Conservation (phyloP, 129 eudicot genomes). For the Tagetes patula region DNA sequence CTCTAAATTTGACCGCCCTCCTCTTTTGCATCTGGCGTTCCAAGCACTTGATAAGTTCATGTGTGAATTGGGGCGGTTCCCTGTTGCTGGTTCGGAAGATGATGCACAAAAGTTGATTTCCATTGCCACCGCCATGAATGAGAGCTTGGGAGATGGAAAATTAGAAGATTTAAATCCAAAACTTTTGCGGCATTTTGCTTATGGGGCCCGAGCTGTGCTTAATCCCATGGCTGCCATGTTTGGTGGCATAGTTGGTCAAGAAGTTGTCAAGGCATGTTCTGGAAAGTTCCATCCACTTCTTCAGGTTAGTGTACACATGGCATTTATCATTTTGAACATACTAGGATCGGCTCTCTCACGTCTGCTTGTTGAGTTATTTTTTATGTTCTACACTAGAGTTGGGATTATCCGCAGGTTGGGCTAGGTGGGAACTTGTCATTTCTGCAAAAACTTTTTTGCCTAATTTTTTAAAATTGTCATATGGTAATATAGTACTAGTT, state of each 20-base stretch:
- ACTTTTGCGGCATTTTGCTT: constrained; percentile 69
- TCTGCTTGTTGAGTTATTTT: not conserved
- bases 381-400: not conserved
- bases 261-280: constrained; percentile 92
- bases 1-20: constrained; percentile 90
- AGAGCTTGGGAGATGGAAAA: constrained; percentile 51
- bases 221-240: constrained; percentile 99
- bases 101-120: constrained; percentile 75
- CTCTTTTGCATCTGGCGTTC: constrained; percentile 85
- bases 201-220: constrained; percentile 85
- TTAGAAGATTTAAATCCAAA: constrained; percentile 70
- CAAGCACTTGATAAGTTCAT: constrained; percentile 77
- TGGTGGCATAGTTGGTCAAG: constrained; percentile 97
- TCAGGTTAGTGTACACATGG: constrained; percentile 43
- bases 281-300: constrained; percentile 94
- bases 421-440: not conserved
- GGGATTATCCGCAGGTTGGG: not conserved
- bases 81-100: constrained; percentile 77
- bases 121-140: constrained; percentile 54
- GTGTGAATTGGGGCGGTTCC: constrained; percentile 58
- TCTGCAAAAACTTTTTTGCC: not conserved
- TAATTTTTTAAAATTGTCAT: not conserved
- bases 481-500: not conserved
- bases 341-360: not conserved
- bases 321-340: not conserved